Evolutionary conservation across 805 yeast species (phyloP).

Genomic region (Starmera dryadoides): DNA sequence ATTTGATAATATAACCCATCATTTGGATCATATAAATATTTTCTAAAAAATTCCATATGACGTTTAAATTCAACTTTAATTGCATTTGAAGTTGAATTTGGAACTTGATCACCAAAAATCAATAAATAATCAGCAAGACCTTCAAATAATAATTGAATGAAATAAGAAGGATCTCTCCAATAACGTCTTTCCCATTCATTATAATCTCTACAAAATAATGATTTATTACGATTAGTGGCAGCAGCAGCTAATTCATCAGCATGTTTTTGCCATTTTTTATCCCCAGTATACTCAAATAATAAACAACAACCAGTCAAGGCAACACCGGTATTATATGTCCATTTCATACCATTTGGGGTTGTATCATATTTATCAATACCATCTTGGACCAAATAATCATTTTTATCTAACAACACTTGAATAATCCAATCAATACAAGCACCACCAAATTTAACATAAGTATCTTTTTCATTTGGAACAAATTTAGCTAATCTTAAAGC

Average conservation of each 20-base stretch:
- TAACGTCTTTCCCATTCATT: conserved; percentile 41
- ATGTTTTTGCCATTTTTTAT: conserved; percentile 37
- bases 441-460: conserved; percentile 51
- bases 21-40: conserved; percentile 46
- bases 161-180: conserved; percentile 60
- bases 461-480: conserved; percentile 38
- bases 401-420: conserved; percentile 40
- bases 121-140: conserved; percentile 61
- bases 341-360: conserved; percentile 43
- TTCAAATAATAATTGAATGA: conserved; percentile 56
- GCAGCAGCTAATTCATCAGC: conserved; percentile 38
- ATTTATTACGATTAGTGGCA: conserved; percentile 46
- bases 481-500: conserved; percentile 49
- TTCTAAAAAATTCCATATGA: conserved; percentile 50
- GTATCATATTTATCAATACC: conserved; percentile 40
- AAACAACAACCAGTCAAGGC: conserved; percentile 48
- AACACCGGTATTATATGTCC: conserved; percentile 65
- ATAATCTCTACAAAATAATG: conserved; percentile 56
- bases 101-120: conserved; percentile 34
- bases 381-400: conserved; percentile 51
- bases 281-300: conserved; percentile 43
- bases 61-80: conserved; percentile 38
- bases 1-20: conserved; percentile 56
- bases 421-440: conserved; percentile 54
- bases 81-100: conserved; percentile 22